A percentile compares a stretch with the other conserved stretches of the same genome.
These are phyloP conservation scores for Puccinia hordei DNA, from an alignment of 1,284 basidiomycete species.

Conservation along the genomic window DNA sequence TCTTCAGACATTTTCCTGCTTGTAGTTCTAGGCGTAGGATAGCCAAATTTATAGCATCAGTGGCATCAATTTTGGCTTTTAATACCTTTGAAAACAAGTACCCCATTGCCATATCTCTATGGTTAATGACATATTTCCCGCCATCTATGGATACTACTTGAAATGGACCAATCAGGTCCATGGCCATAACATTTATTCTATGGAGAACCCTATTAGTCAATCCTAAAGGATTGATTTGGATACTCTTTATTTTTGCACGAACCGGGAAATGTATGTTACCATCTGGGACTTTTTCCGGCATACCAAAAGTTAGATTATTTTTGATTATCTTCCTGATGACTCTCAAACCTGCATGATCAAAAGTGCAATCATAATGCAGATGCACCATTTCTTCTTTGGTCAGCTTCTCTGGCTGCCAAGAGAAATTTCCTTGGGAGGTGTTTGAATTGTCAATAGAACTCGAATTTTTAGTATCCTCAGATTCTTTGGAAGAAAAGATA, in stretches of 20 bases:
- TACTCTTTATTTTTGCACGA: neutral
- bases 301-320: neutral
- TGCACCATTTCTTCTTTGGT: neutral
- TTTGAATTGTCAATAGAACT: too few species aligned
- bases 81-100: neutral
- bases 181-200: too few species aligned
- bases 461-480: too few species aligned
- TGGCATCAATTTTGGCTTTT: neutral
- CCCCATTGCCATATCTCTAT: too few species aligned
- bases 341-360: neutral
- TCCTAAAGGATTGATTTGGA: neutral
- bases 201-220: too few species aligned
- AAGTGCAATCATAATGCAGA: neutral
- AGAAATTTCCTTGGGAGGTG: neutral
- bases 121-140: too few species aligned
- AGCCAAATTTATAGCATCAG: neutral
- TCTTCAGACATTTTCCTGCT: neutral
- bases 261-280: neutral
- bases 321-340: neutral
- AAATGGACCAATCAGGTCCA: too few species aligned
- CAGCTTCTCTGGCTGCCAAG: neutral
- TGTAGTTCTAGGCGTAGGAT: neutral
- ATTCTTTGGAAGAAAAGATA: too few species aligned
- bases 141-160: too few species aligned
- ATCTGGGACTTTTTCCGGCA: neutral